phyloP scores from a whole-genome alignment of 2,329 filamentous ascomycete species.

The Trichoderma cornu-damae region DNA sequence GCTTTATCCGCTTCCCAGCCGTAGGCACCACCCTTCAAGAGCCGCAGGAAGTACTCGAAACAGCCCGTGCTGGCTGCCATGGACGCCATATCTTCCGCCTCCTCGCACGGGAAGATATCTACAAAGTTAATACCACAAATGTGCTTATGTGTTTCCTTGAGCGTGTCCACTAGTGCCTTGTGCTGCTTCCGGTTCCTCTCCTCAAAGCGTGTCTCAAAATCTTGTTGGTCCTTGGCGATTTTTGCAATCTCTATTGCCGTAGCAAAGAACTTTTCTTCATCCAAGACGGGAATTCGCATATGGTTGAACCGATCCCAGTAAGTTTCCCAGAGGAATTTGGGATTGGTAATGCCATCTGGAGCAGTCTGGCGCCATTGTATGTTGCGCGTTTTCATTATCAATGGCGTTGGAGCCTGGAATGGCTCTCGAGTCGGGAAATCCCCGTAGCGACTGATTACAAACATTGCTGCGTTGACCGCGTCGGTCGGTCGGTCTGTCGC shows the following conservation, averaged over 20 bases:
- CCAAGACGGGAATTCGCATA: not conserved
- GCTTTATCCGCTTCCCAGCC: not conserved
- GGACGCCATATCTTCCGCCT: not conserved
- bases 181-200: not conserved
- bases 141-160: no score
- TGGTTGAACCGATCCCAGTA: conserved; percentile 5
- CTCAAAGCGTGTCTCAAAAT: not conserved
- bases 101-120: not conserved
- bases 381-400: no score
- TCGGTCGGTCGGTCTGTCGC: no score
- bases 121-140: not conserved
- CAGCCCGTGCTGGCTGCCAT: not conserved
- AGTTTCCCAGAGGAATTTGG: not conserved
- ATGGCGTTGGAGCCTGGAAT: no score
- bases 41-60: not conserved
- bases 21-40: not conserved
- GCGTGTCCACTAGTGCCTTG: not conserved
- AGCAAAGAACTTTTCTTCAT: not conserved
- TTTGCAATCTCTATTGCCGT: not conserved
- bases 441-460: no score
- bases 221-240: not conserved
- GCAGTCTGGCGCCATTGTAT: no score
- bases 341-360: no score
- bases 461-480: no score
- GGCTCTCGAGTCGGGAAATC: no score